Percentiles rank a stretch among this genome's conserved stretches.
phyloP scores from a whole-genome alignment of 139 green algal genomes.

The Coccomyxa sp. region DNA sequence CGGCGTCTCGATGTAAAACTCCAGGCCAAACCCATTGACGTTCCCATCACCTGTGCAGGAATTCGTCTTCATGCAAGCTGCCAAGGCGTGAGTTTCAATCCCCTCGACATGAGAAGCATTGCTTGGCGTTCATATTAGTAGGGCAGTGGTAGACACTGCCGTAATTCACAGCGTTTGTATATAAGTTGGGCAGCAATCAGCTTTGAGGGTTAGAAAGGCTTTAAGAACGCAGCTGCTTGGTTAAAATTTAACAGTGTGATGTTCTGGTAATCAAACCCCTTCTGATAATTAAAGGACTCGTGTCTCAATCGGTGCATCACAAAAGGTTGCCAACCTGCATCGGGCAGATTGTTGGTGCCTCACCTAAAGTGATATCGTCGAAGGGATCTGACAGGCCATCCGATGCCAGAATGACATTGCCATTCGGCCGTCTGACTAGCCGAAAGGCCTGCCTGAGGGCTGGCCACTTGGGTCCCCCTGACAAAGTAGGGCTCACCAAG shows the following conservation, averaged over 20 bases:
- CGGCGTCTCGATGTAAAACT: slow-evolving; percentile 61
- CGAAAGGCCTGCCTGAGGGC: slow-evolving; percentile 38
- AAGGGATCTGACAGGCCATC: slow-evolving; percentile 57
- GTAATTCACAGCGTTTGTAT: neutral
- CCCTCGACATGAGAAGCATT: neutral
- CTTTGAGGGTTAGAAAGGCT: too few species aligned
- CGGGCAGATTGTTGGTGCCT: too few species aligned
- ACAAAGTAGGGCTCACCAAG: slow-evolving; percentile 8
- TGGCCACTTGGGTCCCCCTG: slow-evolving; percentile 39
- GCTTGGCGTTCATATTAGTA: neutral
- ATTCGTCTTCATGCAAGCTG: neutral
- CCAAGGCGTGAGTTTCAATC: neutral
- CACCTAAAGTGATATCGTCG: slow-evolving; percentile 45
- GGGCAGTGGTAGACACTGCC: too few species aligned
- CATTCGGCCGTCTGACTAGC: slow-evolving; percentile 35
- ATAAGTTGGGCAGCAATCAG: neutral
- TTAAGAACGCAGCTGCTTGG: too few species aligned
- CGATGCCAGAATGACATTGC: slow-evolving; percentile 41
- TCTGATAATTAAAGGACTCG: too few species aligned
- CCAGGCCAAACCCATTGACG: slow-evolving; percentile 55
- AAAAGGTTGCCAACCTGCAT: too few species aligned
- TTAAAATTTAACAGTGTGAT: too few species aligned
- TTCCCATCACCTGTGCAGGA: slow-evolving; percentile 39
- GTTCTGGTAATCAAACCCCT: too few species aligned
- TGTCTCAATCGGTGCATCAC: too few species aligned